These are phyloP conservation scores for Mesostigma viride DNA, from an alignment of 139 green algal species.

Conservation along the genomic window DNA sequence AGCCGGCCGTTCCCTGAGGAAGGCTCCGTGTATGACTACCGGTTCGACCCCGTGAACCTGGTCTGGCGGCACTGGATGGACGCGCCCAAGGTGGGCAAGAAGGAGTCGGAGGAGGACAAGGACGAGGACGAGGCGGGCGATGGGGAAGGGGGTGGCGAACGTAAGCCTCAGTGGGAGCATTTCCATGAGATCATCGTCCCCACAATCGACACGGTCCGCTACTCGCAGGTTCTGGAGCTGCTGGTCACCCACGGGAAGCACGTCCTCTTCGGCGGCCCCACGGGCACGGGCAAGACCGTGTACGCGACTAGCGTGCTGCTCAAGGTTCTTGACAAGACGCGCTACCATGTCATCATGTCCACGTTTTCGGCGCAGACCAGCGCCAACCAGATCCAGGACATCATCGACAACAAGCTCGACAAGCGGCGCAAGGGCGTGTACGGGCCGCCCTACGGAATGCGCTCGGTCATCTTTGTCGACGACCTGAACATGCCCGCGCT, in stretches of 20 bases:
- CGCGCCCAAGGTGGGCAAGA: constrained; percentile 50
- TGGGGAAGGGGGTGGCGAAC: no score
- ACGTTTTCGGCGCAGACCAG: constrained; percentile 63
- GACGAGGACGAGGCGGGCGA: no score
- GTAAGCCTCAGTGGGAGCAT: constrained; percentile 17
- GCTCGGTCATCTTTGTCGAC: constrained; percentile 33
- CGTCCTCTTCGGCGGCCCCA: constrained; percentile 35
- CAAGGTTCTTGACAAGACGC: constrained; percentile 36
- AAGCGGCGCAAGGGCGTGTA: constrained; percentile 39
- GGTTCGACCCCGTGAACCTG: constrained; percentile 30
- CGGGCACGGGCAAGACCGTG: constrained; percentile 60
- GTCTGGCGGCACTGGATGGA: constrained; percentile 55
- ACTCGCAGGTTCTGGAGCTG: constrained; percentile 41
- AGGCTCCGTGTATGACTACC: constrained; percentile 53
- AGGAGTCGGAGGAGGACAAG: no score
- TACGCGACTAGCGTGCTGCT: constrained; percentile 48
- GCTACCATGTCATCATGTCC: constrained; percentile 50
- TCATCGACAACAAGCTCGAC: constrained; percentile 52
- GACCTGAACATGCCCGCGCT: constrained; percentile 42
- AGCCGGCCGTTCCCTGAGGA: constrained; percentile 30
- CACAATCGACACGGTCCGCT: constrained; percentile 62
- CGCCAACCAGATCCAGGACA: constrained; percentile 62
- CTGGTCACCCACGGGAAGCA: constrained; percentile 26
- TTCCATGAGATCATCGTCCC: constrained; percentile 63
- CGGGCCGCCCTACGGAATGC: constrained; percentile 27